Base-by-base conservation (phyloP, 2,329 filamentous ascomycete genomes). In the Juglanconis sp. region DNA sequence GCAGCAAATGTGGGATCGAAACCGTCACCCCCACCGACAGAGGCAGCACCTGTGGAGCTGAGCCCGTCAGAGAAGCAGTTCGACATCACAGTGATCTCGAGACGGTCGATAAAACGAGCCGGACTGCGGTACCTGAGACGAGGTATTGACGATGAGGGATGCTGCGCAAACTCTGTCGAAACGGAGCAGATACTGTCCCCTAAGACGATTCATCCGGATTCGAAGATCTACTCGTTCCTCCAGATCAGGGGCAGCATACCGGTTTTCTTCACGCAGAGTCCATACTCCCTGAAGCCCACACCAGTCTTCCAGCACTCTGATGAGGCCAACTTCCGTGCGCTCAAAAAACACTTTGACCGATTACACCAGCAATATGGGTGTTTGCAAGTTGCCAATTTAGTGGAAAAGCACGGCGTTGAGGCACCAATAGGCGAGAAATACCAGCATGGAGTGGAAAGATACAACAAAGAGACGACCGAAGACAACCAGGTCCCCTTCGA, bases 231-330 rank as follows among this genome's bases (percentile, higher is more conserved):
- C 72, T 96, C 92, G 0, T 96, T 96, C 67, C 77, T 96, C 3
- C 95, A 99, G 71, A 80, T 92, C 31, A 85, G 95, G 65, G 94
- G 93, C 6, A 97, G 93, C 30, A 96, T 98, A 64, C 95, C 95
- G 0, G 75, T 98, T 0, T 98, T 95, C 77, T 99, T 97, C 71
- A 96, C 93, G 0, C 95, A 99, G 69, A 92, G 90, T 0, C 93
- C 94, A 0, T 98, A 96, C 73, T 92, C 92, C 9, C 85, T 98
- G 66, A 97, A 96, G 70, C 95, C 95, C 0, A 82, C 90, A 10
- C 92, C 94, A 0, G 83, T 90, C 13, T 77, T 96, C 40, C 90
- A 92, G 71, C 92, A 96, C 66, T 96, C 92, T 0, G 78, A 84
- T 3, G 86, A 91, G 50, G 87, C 87, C 11, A 99, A 98, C 66